phyloP scores from a whole-genome alignment of 139 green algal species.

The Marvania coccoides region DNA sequence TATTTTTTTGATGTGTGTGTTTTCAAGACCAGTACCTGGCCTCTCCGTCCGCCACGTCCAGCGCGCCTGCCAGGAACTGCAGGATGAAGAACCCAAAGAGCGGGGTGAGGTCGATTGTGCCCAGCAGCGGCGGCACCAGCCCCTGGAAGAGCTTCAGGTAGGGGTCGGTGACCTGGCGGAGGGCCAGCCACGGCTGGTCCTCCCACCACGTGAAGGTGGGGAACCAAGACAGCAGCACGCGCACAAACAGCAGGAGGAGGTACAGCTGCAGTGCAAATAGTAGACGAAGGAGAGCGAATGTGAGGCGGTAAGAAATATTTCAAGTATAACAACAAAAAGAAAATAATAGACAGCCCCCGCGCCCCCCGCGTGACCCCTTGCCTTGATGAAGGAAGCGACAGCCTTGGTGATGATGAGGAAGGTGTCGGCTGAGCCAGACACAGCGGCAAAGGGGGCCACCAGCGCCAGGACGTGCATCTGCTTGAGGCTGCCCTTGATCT shows the following conservation, averaged over 20 bases:
- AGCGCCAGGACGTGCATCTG: constrained; percentile 27
- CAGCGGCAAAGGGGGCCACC: constrained; percentile 46
- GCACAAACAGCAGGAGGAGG: constrained; percentile 89
- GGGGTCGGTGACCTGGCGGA: constrained; percentile 91
- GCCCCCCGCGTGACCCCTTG: neutral
- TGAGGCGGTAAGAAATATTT: neutral
- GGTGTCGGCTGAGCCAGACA: constrained; percentile 13
- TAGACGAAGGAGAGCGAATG: neutral
- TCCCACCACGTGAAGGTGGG: constrained; percentile 89
- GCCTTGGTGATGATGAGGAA: constrained; percentile 43
- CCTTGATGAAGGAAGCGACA: constrained; percentile 49
- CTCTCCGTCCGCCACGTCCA: constrained; percentile 34
- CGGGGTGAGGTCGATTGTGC: constrained; percentile 94
- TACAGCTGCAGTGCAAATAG: constrained; percentile 67
- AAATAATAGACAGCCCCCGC: neutral
- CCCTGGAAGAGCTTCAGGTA: constrained; percentile 96
- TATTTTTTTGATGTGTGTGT: neutral
- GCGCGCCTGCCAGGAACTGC: constrained; percentile 49
- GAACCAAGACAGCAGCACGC: constrained; percentile 95
- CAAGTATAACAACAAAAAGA: neutral
- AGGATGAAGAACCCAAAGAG: constrained; percentile 96
- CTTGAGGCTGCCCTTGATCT: constrained; percentile 25
- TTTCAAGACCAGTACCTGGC: constrained; percentile 6
- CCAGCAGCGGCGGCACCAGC: constrained; percentile 89
- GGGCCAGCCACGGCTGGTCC: constrained; percentile 81